Conservation (phyloP, 208 protist genomes). For the Acanthamoeba royreba region DNA sequence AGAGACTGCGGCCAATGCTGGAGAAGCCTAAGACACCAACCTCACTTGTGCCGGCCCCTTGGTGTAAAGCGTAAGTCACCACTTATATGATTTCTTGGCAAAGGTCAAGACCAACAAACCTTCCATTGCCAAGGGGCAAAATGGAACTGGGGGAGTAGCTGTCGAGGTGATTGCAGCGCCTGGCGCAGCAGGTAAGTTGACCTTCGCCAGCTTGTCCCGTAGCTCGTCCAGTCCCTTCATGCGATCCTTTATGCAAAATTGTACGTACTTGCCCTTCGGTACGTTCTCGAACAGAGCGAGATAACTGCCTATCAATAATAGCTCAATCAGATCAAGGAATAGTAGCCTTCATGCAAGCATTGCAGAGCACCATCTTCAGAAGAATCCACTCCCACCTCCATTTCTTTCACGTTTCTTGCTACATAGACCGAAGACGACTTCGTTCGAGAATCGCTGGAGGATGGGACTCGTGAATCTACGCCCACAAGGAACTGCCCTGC, state of each 20-base stretch:
- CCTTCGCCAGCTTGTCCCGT: neutral
- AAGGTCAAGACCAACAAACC: neutral
- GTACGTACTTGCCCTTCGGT: neutral
- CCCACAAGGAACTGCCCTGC: neutral
- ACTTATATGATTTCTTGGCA: neutral
- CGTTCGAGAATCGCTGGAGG: neutral
- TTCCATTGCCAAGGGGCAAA: neutral
- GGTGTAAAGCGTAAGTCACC: neutral
- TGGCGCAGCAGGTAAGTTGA: neutral
- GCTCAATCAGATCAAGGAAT: neutral
- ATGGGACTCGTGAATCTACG: neutral
- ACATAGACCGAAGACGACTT: neutral
- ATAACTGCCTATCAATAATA: neutral
- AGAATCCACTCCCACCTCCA: neutral
- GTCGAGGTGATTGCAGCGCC: neutral
- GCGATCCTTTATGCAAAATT: neutral
- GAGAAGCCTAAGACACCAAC: neutral
- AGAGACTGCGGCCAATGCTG: neutral
- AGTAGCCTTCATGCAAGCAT: neutral
- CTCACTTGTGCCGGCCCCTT: neutral
- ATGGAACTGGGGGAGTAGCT: neutral
- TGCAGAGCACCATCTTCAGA: neutral
- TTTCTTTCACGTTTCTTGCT: neutral
- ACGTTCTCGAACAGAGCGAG: neutral
- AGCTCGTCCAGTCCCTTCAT: neutral